Percentiles rank a stretch among this genome's conserved stretches.
Conservation (phyloP, 2,329 filamentous ascomycete genomes). For the Pseudogymnoascus sp. region DNA sequence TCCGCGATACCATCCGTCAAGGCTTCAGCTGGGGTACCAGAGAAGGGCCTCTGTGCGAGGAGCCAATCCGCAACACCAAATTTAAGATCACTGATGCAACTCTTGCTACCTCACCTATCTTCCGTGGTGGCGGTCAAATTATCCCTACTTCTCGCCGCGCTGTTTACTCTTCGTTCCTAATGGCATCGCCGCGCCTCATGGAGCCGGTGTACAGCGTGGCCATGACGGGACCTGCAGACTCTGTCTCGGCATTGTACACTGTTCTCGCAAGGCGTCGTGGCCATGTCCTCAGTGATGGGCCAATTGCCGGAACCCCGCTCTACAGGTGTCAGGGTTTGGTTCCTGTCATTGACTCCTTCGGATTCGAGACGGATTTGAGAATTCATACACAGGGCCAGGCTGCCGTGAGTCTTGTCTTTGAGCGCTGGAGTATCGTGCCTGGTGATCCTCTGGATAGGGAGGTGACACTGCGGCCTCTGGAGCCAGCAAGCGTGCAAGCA, state of each 20-base stretch:
- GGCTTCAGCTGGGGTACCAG: slow-evolving; percentile 95
- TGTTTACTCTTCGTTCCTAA: slow-evolving; percentile 92
- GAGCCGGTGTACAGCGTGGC: slow-evolving; percentile 89
- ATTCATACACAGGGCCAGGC: slow-evolving; percentile 94
- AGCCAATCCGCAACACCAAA: slow-evolving; percentile 96
- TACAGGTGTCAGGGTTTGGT: slow-evolving; percentile 87
- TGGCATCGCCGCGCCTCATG: slow-evolving; percentile 94
- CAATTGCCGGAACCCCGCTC: slow-evolving; percentile 86
- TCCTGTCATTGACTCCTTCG: slow-evolving; percentile 94
- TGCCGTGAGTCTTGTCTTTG: slow-evolving; percentile 85
- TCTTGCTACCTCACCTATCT: slow-evolving; percentile 83
- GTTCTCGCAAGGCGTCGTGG: slow-evolving; percentile 81
- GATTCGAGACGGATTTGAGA: slow-evolving; percentile 92
- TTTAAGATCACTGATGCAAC: slow-evolving; percentile 91
- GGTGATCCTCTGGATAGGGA: slow-evolving; percentile 90
- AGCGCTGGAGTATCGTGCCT: slow-evolving; percentile 91
- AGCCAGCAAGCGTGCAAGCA: slow-evolving; percentile 79
- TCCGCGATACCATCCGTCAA: slow-evolving; percentile 87
- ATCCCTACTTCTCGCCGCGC: slow-evolving; percentile 90
- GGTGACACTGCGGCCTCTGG: slow-evolving; percentile 71
- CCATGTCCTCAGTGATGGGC: slow-evolving; percentile 89
- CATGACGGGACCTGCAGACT: slow-evolving; percentile 86
- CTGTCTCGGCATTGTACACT: slow-evolving; percentile 83
- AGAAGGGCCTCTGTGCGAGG: slow-evolving; percentile 94
- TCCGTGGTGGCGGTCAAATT: slow-evolving; percentile 90